Conservation (phyloP, 441 rosid species). For the Brassica hybrid region DNA sequence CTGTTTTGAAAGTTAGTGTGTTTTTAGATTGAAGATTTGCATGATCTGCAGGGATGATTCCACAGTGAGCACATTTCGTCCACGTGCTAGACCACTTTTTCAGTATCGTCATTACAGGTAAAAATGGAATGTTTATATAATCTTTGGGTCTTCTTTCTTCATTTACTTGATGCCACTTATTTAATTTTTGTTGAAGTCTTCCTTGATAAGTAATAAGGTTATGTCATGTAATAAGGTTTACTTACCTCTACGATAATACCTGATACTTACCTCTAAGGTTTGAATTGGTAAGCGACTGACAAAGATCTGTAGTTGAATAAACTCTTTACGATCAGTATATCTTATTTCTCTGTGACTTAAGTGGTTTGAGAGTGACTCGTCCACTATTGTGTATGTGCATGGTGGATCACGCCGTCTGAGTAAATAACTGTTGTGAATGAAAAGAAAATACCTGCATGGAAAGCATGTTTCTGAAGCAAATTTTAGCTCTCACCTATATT, state of each 20-base stretch:
- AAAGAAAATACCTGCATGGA: constrained; percentile 10
- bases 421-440: constrained; percentile 25
- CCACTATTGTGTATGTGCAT: constrained; percentile 21
- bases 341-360: constrained; percentile 17
- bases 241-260: constrained; percentile 23
- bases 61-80: constrained; percentile 88
- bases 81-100: constrained; percentile 91
- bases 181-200: not conserved
- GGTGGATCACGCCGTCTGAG: not conserved
- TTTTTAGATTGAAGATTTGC: constrained; percentile 22
- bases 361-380: constrained; percentile 26
- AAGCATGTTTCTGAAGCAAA: constrained; percentile 26
- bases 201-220: constrained; percentile 13
- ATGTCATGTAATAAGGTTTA: not conserved
- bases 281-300: constrained; percentile 18
- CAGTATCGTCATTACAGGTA: constrained; percentile 99
- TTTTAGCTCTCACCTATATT: constrained; percentile 30
- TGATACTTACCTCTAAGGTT: constrained; percentile 20
- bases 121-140: constrained; percentile 17
- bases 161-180: constrained; percentile 12
- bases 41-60: constrained; percentile 84
- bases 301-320: constrained; percentile 20
- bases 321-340: constrained; percentile 15
- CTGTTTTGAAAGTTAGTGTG: constrained; percentile 24
- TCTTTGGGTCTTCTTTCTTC: constrained; percentile 10